Evolutionary conservation across 495 filamentous ascomycete genomes (phyloP).

Genomic region (Rhypophila decipiens): DNA sequence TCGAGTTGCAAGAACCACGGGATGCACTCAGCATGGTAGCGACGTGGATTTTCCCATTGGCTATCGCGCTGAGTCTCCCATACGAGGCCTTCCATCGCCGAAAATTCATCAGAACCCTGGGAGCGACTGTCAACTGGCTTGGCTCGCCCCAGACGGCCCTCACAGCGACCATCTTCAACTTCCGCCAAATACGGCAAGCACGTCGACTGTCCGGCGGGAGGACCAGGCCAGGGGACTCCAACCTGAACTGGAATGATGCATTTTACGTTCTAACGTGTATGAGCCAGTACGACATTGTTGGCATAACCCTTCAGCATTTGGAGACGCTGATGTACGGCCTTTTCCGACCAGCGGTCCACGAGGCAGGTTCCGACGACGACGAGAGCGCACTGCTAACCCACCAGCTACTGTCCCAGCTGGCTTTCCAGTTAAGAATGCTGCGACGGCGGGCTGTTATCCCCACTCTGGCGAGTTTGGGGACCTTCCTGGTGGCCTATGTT

Average conservation of each 20-base stretch:
- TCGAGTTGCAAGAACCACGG: background rate
- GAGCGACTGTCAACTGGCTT: constrained; percentile 4
- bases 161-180: constrained; percentile 6
- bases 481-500: constrained; percentile 6
- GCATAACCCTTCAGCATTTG: background rate
- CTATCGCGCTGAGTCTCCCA: constrained; percentile 3
- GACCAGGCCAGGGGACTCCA: background rate
- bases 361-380: background rate
- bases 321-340: constrained; percentile 5
- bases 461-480: constrained; percentile 1
- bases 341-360: constrained; percentile 1
- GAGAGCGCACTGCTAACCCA: background rate
- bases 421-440: constrained; percentile 1
- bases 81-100: constrained; percentile 1
- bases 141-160: constrained; percentile 11
- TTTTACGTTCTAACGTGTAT: constrained; percentile 8
- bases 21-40: background rate
- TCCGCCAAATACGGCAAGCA: constrained; percentile 3
- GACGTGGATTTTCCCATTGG: constrained; percentile 5
- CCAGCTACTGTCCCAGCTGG: background rate
- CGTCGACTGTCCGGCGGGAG: background rate
- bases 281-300: constrained; percentile 4
- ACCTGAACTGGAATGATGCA: background rate
- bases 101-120: background rate
- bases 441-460: constrained; percentile 5